Base-by-base conservation (phyloP, 177 flowering plant genomes). In the Vitis hybrid region DNA sequence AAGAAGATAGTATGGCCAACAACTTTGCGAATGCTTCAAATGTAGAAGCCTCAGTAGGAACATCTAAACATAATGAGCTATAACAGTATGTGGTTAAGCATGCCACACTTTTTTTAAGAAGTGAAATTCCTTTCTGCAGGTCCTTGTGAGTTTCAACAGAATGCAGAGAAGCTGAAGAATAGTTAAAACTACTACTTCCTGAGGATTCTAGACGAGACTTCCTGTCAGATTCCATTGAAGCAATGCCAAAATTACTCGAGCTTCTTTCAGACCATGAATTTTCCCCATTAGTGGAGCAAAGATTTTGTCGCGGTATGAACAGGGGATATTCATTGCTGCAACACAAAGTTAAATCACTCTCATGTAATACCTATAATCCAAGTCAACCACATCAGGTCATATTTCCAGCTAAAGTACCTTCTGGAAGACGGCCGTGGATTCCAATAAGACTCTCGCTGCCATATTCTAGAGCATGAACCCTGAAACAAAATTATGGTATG, bases 391-490 rank as follows among this genome's bases (percentile, higher is more conserved):
- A n/a, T 12, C 17, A 68, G 17, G 74, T 51, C 10, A 50, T 3
- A 8, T 45, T 57, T 60, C 51, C 32, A 51, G 54, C 6, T 39
- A 76, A 62, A 51, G 18, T 82, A 96, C 99, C 97, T 92, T 79
- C 90, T 79, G 23, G 98, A 90, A 67, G 99, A 87, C 45, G 99
- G 98, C 23, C 93, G 87, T 6, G 95, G 84, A 85, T 88, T 89
- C 98, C 97, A 92, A 78, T 89, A 96, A 17, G 98, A 91, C 83
- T 88, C 90, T 50, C 97, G 82, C 76, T 96, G 98, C 99, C 99
- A 96, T 81, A 93, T 91, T 62, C 98, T 82, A 64, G 99, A 96
- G 74, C 95, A 89, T 18, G 99, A 96, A 75, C 98, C 99, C 99
- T 95, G 80, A 66, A 55, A 51, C 21, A 78, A 57, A 3, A 58